These are phyloP conservation scores for Populus davidiana DNA, from an alignment of 345 rosid species.

Conservation along the genomic window DNA sequence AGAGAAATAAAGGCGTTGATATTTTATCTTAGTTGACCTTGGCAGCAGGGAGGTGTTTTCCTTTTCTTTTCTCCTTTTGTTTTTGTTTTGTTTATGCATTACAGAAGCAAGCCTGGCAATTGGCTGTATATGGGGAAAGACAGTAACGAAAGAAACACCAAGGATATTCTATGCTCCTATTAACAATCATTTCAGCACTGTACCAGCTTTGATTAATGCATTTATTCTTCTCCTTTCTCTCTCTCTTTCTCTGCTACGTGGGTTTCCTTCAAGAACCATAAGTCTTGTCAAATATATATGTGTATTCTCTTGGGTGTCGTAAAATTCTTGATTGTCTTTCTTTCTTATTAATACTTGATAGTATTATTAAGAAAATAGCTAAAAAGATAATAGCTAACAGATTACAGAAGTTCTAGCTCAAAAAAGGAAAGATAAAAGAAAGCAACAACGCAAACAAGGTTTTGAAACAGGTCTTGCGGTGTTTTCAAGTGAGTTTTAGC, in stretches of 20 bases:
- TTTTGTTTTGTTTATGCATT: conserved; percentile 14
- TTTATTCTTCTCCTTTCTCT: conserved; percentile 23
- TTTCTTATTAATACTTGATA: neutral
- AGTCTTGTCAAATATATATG: conserved; percentile 9
- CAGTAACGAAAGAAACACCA: conserved; percentile 9
- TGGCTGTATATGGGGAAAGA: conserved; percentile 23
- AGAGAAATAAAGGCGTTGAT: conserved; percentile 6
- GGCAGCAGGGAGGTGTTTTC: neutral
- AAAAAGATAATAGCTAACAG: too few relatives aligned
- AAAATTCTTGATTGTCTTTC: conserved; percentile 7
- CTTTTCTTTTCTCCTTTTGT: neutral
- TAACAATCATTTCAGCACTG: conserved; percentile 30
- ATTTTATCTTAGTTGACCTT: conserved; percentile 27
- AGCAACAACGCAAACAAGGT: too few relatives aligned
- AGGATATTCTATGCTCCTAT: conserved; percentile 25
- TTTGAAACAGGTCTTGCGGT: too few relatives aligned
- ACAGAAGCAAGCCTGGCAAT: conserved; percentile 19
- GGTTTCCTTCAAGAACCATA: conserved; percentile 24
- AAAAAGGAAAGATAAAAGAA: too few relatives aligned
- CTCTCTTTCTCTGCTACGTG: neutral
- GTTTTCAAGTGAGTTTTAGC: too few relatives aligned
- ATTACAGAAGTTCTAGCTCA: too few relatives aligned
- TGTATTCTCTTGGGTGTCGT: conserved; percentile 6
- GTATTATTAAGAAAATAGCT: too few relatives aligned
- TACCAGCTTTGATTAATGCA: conserved; percentile 18